phyloP scores from a whole-genome alignment of 2,329 filamentous ascomycete species.

The Hymenoscyphus fructigenus region DNA sequence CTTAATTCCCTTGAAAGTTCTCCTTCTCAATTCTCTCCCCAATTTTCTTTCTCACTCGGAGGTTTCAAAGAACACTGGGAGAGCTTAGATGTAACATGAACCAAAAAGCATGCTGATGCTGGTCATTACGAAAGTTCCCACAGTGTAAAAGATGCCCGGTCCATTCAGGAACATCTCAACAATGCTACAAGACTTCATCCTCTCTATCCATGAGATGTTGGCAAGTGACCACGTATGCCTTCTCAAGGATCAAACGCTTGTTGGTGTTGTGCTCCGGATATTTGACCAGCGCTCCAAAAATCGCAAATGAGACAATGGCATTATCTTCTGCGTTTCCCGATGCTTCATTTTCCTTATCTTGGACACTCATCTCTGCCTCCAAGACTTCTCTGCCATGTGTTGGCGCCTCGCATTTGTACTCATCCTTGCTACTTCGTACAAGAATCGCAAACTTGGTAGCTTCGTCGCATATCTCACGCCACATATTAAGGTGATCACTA shows the following conservation, averaged over 20 bases:
- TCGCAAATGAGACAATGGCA: not conserved
- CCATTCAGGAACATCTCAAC: too few species aligned
- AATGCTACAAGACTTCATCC: not conserved
- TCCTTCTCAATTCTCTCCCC: not conserved
- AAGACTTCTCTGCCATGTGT: not conserved
- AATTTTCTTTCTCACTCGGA: not conserved
- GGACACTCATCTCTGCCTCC: not conserved
- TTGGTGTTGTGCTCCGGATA: not conserved
- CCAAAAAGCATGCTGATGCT: too few species aligned
- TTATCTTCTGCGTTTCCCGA: not conserved
- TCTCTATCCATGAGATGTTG: not conserved
- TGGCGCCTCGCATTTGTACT: not conserved
- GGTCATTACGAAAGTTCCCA: too few species aligned
- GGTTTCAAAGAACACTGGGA: not conserved
- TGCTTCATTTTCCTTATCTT: not conserved
- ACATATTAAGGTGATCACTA: not conserved
- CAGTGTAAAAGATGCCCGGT: too few species aligned
- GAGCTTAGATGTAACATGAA: not conserved
- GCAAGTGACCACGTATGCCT: constrained; percentile 8
- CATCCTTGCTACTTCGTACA: not conserved
- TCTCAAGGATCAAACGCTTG: constrained; percentile 10
- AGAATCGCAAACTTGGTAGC: not conserved
- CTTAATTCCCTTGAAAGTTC: not conserved
- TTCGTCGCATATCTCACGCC: not conserved
- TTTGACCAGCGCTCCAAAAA: constrained; percentile 8